Evolutionary conservation across 768 basidiomycete species (phyloP).

Genomic region (Kwoniella botswanensis): DNA sequence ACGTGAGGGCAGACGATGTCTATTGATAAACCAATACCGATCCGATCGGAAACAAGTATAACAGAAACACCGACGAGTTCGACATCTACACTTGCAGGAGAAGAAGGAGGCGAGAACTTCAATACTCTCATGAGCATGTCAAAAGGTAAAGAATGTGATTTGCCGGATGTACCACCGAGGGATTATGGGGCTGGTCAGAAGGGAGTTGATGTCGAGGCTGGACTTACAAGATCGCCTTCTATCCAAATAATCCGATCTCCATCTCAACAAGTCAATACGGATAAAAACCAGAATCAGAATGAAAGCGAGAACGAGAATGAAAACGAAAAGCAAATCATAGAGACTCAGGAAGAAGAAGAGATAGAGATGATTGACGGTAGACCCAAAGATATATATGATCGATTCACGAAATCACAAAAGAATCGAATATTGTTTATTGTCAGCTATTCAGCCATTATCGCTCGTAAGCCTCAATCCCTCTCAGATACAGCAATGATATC

Average conservation of each 20-base stretch:
- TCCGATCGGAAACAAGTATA: neutral
- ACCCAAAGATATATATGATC: constrained; percentile 62
- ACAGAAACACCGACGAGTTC: constrained; percentile 9
- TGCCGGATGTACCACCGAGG: neutral
- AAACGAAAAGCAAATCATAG: neutral
- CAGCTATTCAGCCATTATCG: constrained; percentile 68
- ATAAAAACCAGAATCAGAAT: neutral
- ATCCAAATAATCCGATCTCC: neutral
- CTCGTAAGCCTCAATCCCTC: constrained; percentile 61
- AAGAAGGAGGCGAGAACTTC: neutral
- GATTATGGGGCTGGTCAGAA: constrained; percentile 2
- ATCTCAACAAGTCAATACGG: neutral
- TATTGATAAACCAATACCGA: neutral
- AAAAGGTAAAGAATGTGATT: neutral
- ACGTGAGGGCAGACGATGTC: neutral
- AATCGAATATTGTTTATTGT: constrained; percentile 66
- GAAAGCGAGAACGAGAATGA: neutral
- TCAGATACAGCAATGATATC: neutral
- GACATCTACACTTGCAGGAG: constrained; percentile 5
- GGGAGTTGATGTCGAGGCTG: constrained; percentile 7
- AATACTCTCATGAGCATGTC: neutral
- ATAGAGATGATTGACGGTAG: constrained; percentile 36
- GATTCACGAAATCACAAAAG: constrained; percentile 67
- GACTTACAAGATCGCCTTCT: constrained; percentile 1
- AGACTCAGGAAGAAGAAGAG: constrained; percentile 2